Base-by-base conservation (phyloP, 805 yeast genomes). In the Metschnikowia henanensis region DNA sequence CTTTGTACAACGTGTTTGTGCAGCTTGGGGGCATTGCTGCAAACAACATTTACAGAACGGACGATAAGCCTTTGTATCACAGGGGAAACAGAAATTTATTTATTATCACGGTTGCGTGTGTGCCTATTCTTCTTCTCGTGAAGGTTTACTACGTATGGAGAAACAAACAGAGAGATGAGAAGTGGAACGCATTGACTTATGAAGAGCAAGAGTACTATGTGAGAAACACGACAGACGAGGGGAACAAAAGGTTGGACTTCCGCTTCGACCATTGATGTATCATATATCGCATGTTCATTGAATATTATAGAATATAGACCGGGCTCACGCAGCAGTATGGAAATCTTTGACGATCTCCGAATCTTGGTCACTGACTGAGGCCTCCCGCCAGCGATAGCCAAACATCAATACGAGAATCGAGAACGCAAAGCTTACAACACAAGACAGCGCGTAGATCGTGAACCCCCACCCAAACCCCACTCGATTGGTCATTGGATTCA, bases 1-100 rank as follows among this genome's bases (percentile, higher is more conserved):
- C 89, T 0, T 45, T 84, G 36, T 82, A 78, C 56, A 84, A 83
- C 54, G 81, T 83, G 71, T 75, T 72, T 58, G 79, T 78, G 0
- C 90, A 84, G 56, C 66, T 79, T 0, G 84, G 81, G 1, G 60
- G 68, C 16, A 79, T 84, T 37, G 64, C 76, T 8, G 65, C 80
- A 3, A 65, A 81, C 6, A 77, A 83, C 53, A 71, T 84, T 6
- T 84, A 84, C 60, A 61, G 82, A 37, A 57, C 59, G 1, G 74
- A 71, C 33, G 91, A 84, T 56, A 65, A 65, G 32, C 91, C 91
- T 1, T 55, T 71, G 26, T 85, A 85, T 56, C 71, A 71, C 31
- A 61, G 74, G 18, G 92, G 90, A 33, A 82, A 84, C 49, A 46
- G 50, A 12, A 67, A 57, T 17, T 64, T 77, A 47, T 49, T 53